Percentiles rank a stretch among this genome's conserved stretches.
Evolutionary conservation across 768 basidiomycete genomes (phyloP).

Genomic region (Tulasnella sp.): DNA sequence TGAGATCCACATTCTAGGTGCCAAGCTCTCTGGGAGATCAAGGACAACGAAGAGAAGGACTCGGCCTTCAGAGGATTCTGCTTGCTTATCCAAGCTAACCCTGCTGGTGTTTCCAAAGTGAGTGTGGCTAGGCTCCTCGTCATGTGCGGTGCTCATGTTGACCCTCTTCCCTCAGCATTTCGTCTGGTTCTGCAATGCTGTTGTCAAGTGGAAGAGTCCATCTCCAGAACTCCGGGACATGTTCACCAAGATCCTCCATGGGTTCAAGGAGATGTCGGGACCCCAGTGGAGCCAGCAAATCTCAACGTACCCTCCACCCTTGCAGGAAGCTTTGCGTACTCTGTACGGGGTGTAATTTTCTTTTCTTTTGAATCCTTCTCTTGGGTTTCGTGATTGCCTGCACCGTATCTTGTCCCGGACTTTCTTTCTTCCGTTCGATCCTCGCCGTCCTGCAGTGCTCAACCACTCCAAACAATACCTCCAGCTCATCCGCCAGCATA

Average conservation of each 20-base stretch:
- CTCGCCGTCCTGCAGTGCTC: neutral
- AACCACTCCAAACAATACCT: neutral
- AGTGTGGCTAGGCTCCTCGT: slow-evolving; percentile 27
- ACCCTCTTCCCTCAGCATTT: slow-evolving; percentile 57
- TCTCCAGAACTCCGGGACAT: slow-evolving; percentile 86
- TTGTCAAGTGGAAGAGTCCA: slow-evolving; percentile 90
- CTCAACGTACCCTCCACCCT: slow-evolving; percentile 73
- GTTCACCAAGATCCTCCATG: slow-evolving; percentile 81
- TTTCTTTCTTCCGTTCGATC: neutral
- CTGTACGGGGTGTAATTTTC: slow-evolving; percentile 71
- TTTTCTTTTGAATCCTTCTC: neutral
- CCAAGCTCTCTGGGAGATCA: slow-evolving; percentile 92
- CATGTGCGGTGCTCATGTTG: slow-evolving; percentile 27
- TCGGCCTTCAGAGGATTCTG: slow-evolving; percentile 97
- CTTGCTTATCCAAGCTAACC: slow-evolving; percentile 90
- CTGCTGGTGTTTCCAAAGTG: slow-evolving; percentile 86
- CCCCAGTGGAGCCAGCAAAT: slow-evolving; percentile 81
- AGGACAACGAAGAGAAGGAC: slow-evolving; percentile 99
- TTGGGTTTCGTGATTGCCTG: neutral
- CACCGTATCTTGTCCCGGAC: neutral
- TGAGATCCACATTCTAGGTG: slow-evolving; percentile 36
- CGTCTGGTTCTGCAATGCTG: slow-evolving; percentile 96
- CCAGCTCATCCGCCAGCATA: neutral
- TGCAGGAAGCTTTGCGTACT: slow-evolving; percentile 76
- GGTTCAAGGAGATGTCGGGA: slow-evolving; percentile 84